Evolutionary conservation across 2,329 filamentous ascomycete genomes (phyloP).

Genomic region (Immersiporthe knoxdaviesiana): DNA sequence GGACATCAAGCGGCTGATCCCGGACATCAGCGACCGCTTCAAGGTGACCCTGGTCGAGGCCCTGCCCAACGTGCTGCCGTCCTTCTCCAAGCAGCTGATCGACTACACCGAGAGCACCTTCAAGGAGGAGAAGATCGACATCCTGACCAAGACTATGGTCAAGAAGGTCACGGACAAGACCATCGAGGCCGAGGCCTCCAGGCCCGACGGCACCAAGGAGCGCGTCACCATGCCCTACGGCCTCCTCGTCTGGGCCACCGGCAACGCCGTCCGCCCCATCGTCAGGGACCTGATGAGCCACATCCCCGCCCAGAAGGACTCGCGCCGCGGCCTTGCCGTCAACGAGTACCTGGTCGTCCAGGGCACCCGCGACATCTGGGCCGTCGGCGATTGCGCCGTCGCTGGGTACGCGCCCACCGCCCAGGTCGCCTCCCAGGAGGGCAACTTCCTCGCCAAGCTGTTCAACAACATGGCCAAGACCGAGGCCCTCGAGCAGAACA

Average conservation of each 20-base stretch:
- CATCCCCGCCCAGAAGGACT: constrained; percentile 94
- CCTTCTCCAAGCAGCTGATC: constrained; percentile 98
- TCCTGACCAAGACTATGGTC: constrained; percentile 98
- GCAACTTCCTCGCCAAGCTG: constrained; percentile 88
- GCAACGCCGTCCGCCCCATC: constrained; percentile 88
- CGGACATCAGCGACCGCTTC: constrained; percentile 93
- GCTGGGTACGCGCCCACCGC: constrained; percentile 97
- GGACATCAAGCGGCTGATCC: constrained; percentile 97
- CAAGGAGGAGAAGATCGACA: constrained; percentile 97
- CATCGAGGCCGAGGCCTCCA: constrained; percentile 85
- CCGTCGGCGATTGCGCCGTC: constrained; percentile 94
- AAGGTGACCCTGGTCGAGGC: constrained; percentile 97
- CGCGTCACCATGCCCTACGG: constrained; percentile 86
- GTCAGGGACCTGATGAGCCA: constrained; percentile 89
- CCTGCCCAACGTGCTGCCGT: constrained; percentile 92
- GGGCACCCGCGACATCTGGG: constrained; percentile 96
- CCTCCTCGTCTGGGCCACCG: constrained; percentile 96
- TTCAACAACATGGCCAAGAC: constrained; percentile 99
- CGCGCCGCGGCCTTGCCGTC: constrained; percentile 89
- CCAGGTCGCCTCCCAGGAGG: constrained; percentile 95
- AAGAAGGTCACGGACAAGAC: constrained; percentile 93
- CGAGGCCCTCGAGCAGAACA: constrained; percentile 75
- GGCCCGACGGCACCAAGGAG: constrained; percentile 83
- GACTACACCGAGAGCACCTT: constrained; percentile 99
- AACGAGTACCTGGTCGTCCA: constrained; percentile 99